Conservation (phyloP, 1,139 yeast genomes). For the Suhomyces panamericanus region DNA sequence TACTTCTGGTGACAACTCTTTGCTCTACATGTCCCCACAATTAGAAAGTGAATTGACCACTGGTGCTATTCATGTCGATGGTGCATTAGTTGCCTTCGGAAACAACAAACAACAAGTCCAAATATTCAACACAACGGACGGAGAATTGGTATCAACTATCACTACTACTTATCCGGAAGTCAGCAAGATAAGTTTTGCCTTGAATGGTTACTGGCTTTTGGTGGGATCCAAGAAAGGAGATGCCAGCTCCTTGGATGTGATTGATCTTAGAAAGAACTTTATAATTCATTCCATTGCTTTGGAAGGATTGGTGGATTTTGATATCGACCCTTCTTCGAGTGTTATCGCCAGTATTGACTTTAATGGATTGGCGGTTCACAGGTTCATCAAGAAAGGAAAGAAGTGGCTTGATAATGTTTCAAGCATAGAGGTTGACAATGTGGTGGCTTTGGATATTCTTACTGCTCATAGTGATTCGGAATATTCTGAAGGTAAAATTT, state of each 20-base stretch:
- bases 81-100: constrained; percentile 57
- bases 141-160: constrained; percentile 42
- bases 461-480: constrained; percentile 2
- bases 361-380: constrained; percentile 25
- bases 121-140: constrained; percentile 45
- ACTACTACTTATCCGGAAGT: constrained; percentile 28
- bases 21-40: constrained; percentile 8
- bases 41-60: constrained; percentile 20
- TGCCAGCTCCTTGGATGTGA: constrained; percentile 40
- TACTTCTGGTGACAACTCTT: constrained; percentile 6
- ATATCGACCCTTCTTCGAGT: constrained; percentile 50
- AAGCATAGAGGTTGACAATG: constrained; percentile 4
- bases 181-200: constrained; percentile 51
- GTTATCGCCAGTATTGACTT: constrained; percentile 30
- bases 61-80: constrained; percentile 64
- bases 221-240: constrained; percentile 20
- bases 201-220: constrained; percentile 70
- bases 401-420: constrained; percentile 29
- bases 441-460: neutral
- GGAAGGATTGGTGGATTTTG: constrained; percentile 25
- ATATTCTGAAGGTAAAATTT: constrained; percentile 1
- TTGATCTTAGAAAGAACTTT: constrained; percentile 55
- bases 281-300: constrained; percentile 30
- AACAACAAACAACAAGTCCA: constrained; percentile 36
- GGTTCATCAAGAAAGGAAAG: constrained; percentile 48